phyloP scores from a whole-genome alignment of 202 grass and related monocot genomes.

The Saccharum hybrid region DNA sequence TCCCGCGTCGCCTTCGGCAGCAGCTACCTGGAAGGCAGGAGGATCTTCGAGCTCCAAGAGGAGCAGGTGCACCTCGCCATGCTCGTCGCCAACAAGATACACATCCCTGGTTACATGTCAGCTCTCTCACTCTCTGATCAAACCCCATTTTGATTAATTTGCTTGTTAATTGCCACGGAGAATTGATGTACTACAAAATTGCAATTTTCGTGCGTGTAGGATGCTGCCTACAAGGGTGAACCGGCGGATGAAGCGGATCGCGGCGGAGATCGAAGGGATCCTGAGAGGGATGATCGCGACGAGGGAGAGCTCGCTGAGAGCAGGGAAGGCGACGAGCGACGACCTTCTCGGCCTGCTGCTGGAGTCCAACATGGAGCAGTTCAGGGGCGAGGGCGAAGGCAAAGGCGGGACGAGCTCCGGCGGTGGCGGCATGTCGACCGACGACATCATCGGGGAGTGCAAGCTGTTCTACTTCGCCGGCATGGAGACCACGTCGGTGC shows the following conservation, averaged over 20 bases:
- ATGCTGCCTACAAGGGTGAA: slow-evolving; percentile 40
- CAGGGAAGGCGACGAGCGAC: slow-evolving; percentile 33
- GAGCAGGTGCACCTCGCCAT: slow-evolving; percentile 42
- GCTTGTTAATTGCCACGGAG: not conserved
- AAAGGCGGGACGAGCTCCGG: not conserved
- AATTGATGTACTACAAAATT: not conserved
- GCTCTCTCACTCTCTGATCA: not conserved
- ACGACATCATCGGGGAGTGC: slow-evolving; percentile 77
- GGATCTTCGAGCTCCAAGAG: slow-evolving; percentile 55
- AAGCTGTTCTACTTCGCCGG: slow-evolving; percentile 90
- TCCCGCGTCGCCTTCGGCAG: slow-evolving; percentile 63
- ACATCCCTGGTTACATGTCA: slow-evolving; percentile 53
- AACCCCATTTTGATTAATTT: not conserved
- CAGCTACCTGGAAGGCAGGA: slow-evolving; percentile 56
- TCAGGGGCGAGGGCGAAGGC: slow-evolving; percentile 5
- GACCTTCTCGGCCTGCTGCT: slow-evolving; percentile 58
- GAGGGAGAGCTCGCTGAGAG: slow-evolving; percentile 30
- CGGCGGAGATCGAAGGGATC: slow-evolving; percentile 45
- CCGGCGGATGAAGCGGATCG: slow-evolving; percentile 41
- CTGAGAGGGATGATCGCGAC: slow-evolving; percentile 54
- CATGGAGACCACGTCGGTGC: slow-evolving; percentile 69
- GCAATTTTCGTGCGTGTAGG: not conserved
- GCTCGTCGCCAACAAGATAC: slow-evolving; percentile 6
- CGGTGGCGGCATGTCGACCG: slow-evolving; percentile 49
- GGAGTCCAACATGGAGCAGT: slow-evolving; percentile 45